Base-by-base conservation (phyloP, 192 early-diverging fungal species). In the Funneliformis mosseae region DNA sequence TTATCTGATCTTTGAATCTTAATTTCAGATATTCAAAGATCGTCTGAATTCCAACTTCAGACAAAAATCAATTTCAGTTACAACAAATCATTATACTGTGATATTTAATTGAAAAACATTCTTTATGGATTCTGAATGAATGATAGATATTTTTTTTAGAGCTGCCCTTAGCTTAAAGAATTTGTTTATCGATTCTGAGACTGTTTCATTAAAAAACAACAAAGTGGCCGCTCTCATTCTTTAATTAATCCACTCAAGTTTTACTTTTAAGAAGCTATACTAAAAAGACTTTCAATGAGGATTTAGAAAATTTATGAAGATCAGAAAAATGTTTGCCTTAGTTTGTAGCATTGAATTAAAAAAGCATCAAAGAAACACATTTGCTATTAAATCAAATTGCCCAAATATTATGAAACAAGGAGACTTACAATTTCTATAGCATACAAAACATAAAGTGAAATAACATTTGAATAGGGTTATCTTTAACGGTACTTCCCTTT, bases 81-180 rank as follows among this genome's bases (percentile, higher is more conserved):
- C n/a, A n/a, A n/a, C n/a, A n/a, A n/a, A n/a, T n/a, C 80, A 16
- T 46, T 81, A 11, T 76, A 62, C 18, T 81, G 74, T 39, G 80
- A 81, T 55, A 10, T 68, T 0, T n/a, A n/a, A 75, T 81, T 67
- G 74, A 81, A 33, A 74, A 23, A 41, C 28, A 8, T 81, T 77
- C 75, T 81, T 77, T 38, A 23, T 59, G 16, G 14, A 74, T 10
- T 38, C 25, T 5, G 74, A 43, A 6, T 77, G 76, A 4, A 2
- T 16, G 0, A 28, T 81, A 27, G 21, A 5, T n/a, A n/a, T n/a
- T 8, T n/a, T 38, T 5, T 68, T 81, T 23, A 7, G 25, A 7
- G 1, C 5, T 11, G 66, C 48, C 14, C 10, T 39, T 55, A 16
- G 2, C 27, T 81, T 21, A 81, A 81, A 77, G 60, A 81, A 66